A percentile compares a stretch with the other conserved stretches of the same genome.
These are phyloP conservation scores for Chamaecyparis obtusa DNA, from an alignment of 75 land plant species.

Conservation along the genomic window DNA sequence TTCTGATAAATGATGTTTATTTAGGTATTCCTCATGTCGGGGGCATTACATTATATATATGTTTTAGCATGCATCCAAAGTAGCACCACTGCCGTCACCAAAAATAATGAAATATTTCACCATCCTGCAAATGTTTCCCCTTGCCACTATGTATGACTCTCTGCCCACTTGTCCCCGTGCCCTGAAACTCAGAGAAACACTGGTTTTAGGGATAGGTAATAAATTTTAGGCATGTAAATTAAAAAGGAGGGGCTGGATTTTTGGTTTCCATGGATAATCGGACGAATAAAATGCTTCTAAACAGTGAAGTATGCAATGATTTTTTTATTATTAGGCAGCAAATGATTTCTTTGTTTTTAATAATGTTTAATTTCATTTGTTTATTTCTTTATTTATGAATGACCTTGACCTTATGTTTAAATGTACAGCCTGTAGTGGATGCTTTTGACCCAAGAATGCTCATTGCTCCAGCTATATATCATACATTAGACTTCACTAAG, in stretches of 20 bases:
- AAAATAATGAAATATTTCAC: no score
- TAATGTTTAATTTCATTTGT: neutral
- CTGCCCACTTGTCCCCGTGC: no score
- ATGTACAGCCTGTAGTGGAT: slow-evolving; percentile 91
- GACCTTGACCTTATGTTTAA: neutral
- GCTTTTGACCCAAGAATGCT: slow-evolving; percentile 66
- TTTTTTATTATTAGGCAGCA: neutral
- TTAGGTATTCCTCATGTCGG: no score
- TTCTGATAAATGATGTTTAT: no score
- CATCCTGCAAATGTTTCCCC: no score
- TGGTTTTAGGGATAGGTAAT: neutral
- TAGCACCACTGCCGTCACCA: no score
- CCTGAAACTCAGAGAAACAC: no score
- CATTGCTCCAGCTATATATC: slow-evolving; percentile 69
- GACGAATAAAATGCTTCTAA: neutral
- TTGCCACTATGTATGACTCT: no score
- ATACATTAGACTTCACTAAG: slow-evolving; percentile 66
- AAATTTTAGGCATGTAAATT: neutral
- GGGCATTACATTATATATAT: no score
- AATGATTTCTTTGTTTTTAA: neutral
- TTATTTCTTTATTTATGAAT: neutral
- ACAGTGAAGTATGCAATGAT: neutral
- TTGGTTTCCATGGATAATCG: neutral
- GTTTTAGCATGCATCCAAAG: no score
- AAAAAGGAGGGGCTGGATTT: neutral